These are phyloP conservation scores for Cymbopogon flexuosus DNA, from an alignment of 202 grass and related monocot genomes.

Conservation along the genomic window DNA sequence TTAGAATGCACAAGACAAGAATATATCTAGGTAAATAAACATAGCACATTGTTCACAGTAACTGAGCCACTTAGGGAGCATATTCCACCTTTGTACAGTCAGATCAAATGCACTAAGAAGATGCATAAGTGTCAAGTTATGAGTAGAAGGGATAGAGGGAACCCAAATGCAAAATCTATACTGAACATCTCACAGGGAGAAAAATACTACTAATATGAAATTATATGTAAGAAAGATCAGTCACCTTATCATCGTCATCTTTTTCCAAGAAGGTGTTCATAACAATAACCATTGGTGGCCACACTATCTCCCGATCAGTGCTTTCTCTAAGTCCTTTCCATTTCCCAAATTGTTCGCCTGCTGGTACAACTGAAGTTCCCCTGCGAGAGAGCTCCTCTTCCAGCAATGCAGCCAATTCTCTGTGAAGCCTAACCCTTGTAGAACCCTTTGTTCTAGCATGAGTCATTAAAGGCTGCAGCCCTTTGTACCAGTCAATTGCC, in stretches of 20 bases:
- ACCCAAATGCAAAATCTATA: slow-evolving; percentile 18
- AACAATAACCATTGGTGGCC: slow-evolving; percentile 91
- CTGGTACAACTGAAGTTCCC: slow-evolving; percentile 64
- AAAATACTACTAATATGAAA: neutral
- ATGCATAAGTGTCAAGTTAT: neutral
- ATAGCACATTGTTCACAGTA: neutral
- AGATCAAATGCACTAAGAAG: neutral
- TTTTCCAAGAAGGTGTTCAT: slow-evolving; percentile 78
- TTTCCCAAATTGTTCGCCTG: slow-evolving; percentile 82
- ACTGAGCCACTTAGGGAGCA: neutral
- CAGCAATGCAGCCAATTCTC: slow-evolving; percentile 73
- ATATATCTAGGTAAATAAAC: neutral
- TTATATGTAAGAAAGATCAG: neutral
- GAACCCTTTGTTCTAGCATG: slow-evolving; percentile 88
- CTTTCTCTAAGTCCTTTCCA: slow-evolving; percentile 82
- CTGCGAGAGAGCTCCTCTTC: slow-evolving; percentile 69
- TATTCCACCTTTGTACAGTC: neutral
- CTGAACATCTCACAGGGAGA: neutral
- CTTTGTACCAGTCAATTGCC: slow-evolving; percentile 88
- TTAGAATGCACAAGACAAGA: neutral
- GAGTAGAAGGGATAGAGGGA: neutral
- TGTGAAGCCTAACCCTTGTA: slow-evolving; percentile 66
- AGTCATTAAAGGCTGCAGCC: slow-evolving; percentile 73
- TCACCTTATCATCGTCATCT: slow-evolving; percentile 76
- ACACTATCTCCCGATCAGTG: slow-evolving; percentile 65